Evolutionary conservation across 2,329 filamentous ascomycete species (phyloP).

Genomic region (Exophiala sp.): DNA sequence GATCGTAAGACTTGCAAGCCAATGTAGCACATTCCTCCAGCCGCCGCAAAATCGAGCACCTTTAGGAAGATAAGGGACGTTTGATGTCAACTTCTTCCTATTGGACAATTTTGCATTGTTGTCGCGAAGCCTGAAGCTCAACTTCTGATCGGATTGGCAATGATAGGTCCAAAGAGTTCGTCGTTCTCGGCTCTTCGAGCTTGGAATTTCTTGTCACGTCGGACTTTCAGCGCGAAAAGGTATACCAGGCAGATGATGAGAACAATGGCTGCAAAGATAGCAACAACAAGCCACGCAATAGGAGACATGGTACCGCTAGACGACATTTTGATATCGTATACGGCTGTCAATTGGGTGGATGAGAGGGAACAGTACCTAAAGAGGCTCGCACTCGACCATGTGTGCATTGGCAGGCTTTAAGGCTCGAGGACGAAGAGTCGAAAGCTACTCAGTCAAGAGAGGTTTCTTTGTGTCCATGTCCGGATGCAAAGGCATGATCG

Average conservation of each 20-base stretch:
- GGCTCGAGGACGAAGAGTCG: neutral
- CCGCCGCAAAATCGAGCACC: too few relatives aligned
- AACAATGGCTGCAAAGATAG: constrained; percentile 17
- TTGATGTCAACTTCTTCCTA: too few relatives aligned
- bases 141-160: constrained; percentile 13
- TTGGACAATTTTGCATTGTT: too few relatives aligned
- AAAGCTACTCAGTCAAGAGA: neutral
- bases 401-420: neutral
- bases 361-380: neutral
- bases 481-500: neutral
- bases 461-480: constrained; percentile 9
- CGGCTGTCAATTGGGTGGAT: neutral
- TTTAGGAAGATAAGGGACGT: too few relatives aligned
- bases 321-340: constrained; percentile 4
- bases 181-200: constrained; percentile 14
- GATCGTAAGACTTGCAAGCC: too few relatives aligned
- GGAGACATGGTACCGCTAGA: constrained; percentile 14
- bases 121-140: neutral
- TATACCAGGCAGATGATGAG: constrained; percentile 19
- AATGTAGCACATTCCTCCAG: too few relatives aligned
- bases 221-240: constrained; percentile 14
- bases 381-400: neutral
- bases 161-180: constrained; percentile 14
- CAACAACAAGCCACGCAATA: constrained; percentile 18
- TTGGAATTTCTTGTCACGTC: constrained; percentile 11